Evolutionary conservation across 192 early-diverging fungal species (phyloP).

Genomic region (Backusella parvicylindrica): DNA sequence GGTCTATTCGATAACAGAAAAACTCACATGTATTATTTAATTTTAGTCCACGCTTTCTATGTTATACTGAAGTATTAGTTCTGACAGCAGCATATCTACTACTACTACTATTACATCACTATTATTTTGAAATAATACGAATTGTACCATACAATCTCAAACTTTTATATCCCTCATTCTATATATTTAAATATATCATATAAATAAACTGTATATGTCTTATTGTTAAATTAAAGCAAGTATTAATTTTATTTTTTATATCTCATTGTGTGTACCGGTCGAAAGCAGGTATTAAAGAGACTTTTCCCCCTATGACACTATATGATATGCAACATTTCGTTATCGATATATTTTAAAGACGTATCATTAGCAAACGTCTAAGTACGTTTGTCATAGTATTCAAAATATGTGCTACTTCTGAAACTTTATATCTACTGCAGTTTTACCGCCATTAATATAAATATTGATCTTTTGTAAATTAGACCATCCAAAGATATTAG

Average conservation of each 20-base stretch:
- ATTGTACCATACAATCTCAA: background rate
- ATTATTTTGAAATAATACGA: background rate
- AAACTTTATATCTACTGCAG: too few species aligned
- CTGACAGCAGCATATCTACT: background rate
- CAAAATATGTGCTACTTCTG: too few species aligned
- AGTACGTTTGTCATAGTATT: too few species aligned
- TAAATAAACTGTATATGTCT: background rate
- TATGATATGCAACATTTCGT: too few species aligned
- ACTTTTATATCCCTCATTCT: background rate
- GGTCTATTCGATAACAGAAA: background rate
- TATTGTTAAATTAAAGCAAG: constrained; percentile 7
- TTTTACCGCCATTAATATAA: background rate
- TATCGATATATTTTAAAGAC: background rate
- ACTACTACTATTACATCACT: background rate
- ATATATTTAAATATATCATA: background rate
- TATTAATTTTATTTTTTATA: too few species aligned
- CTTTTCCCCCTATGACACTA: too few species aligned
- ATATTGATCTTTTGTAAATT: background rate
- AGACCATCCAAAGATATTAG: background rate
- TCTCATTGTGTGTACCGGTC: background rate
- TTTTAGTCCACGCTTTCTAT: constrained; percentile 21
- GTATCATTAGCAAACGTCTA: too few species aligned
- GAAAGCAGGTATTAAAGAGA: too few species aligned
- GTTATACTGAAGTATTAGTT: constrained; percentile 19
- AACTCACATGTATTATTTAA: background rate